Percentiles rank a stretch among this genome's conserved stretches.
phyloP scores from a whole-genome alignment of 176 grass and related monocot genomes.

The Juncus inflexus region DNA sequence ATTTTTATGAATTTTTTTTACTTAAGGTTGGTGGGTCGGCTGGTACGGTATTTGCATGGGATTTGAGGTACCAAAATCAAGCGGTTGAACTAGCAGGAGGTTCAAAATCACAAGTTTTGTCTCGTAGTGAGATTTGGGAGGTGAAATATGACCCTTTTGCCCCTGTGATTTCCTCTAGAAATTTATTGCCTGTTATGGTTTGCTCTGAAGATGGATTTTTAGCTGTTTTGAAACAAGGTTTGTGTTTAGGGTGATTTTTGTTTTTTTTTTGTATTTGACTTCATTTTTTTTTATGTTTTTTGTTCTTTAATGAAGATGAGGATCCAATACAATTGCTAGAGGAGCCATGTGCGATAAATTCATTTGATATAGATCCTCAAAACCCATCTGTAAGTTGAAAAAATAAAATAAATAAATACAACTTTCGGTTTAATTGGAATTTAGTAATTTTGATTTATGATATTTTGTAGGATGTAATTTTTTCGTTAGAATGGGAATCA shows the following conservation, averaged over 20 bases:
- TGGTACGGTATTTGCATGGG: constrained; percentile 86
- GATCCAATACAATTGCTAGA: constrained; percentile 48
- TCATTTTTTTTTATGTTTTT: background rate
- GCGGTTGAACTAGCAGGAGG: constrained; percentile 59
- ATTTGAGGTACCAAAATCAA: constrained; percentile 60
- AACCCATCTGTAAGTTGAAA: constrained; percentile 69
- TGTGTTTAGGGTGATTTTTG: no score
- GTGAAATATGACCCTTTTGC: constrained; percentile 77
- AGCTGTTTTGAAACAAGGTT: constrained; percentile 78
- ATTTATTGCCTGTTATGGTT: constrained; percentile 86
- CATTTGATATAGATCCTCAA: constrained; percentile 87
- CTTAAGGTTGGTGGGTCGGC: constrained; percentile 88
- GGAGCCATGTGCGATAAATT: constrained; percentile 79
- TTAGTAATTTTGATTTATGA: constrained; percentile 11
- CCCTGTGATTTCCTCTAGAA: constrained; percentile 48
- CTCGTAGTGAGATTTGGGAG: constrained; percentile 87
- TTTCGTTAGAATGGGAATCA: constrained; percentile 81
- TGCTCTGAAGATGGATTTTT: constrained; percentile 94
- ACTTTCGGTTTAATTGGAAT: background rate
- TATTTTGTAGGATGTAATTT: constrained; percentile 70
- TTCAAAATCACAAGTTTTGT: constrained; percentile 27
- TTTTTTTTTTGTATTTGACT: background rate
- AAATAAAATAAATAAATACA: background rate
- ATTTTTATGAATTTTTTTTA: constrained; percentile 23
- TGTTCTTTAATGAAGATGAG: constrained; percentile 50